Conservation (phyloP, 2,329 filamentous ascomycete genomes). For the Xylariales sp. region DNA sequence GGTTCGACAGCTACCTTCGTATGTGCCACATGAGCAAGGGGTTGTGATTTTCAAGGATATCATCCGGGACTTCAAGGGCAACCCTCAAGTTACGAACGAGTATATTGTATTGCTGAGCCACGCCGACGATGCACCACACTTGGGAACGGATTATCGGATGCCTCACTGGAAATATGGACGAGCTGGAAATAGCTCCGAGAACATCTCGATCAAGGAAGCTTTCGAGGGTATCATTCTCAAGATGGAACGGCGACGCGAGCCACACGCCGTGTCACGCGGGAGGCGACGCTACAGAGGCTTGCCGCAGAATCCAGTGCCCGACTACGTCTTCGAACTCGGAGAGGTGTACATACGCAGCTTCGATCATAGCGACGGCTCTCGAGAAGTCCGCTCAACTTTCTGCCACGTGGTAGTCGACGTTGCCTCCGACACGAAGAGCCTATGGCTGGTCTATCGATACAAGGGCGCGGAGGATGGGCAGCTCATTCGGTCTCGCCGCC, state of each 20-base stretch:
- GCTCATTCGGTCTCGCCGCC: background rate
- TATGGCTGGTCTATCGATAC: conserved; percentile 3
- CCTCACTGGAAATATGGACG: background rate
- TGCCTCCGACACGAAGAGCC: background rate
- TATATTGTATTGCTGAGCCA: background rate
- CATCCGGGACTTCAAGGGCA: background rate
- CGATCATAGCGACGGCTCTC: background rate
- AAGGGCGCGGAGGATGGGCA: background rate
- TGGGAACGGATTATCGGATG: background rate
- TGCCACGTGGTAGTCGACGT: conserved; percentile 1
- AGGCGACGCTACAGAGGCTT: background rate
- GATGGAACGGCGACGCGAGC: background rate
- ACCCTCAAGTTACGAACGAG: background rate
- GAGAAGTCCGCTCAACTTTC: background rate
- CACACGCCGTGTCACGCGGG: background rate
- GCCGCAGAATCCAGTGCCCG: background rate
- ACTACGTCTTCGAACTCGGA: conserved; percentile 1
- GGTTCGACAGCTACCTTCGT: background rate
- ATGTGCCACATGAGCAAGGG: background rate
- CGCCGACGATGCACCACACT: background rate
- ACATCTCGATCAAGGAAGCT: background rate
- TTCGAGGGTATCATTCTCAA: background rate
- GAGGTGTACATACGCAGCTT: background rate
- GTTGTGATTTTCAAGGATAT: background rate
- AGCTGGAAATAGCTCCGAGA: background rate